Base-by-base conservation (phyloP, 139 green algal species). In the Chlorella vulgaris region DNA sequence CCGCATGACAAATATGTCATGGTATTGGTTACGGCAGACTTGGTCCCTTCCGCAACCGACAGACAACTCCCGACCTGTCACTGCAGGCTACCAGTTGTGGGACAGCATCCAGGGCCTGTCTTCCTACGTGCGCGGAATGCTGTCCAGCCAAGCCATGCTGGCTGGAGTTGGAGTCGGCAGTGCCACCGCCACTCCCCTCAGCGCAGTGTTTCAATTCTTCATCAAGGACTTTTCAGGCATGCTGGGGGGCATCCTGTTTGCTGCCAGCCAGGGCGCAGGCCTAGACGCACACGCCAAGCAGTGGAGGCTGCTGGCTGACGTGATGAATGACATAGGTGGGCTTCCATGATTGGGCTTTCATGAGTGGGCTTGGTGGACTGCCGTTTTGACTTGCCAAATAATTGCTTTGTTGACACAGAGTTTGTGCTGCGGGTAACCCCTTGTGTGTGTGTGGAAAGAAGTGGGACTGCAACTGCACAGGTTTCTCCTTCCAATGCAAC, bases 231-330 rank as follows among this genome's bases (percentile, higher is more conserved):
- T 55, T 55, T 35, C 2, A 74, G 66, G 65, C 65, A 51, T 38
- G 29, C 61, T 6, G 28, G 61, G 4, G 28, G 10, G 63, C 7
- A 18, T 22, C 28, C 47, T 55, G 4, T 96, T 97, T 83, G 91
- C 91, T 0, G 85, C 82, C 35, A 69, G 58, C 8, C 82, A 91
- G 86, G 89, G 89, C 47, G 38, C 53, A 22, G 68, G 36, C 26
- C 62, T 95, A 42, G 89, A 93, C 78, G 78, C 73, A 3, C 88
- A 89, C 39, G 89, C 93, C 38, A 97, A 97, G 87, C 92, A 95
- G 83, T 97, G 93, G 93, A 83, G 93, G 13, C 85, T 97, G 8
- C 92, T 91, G 73, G 93, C 92, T 0, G 92, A 95, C 80, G 71
- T 87, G 26, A 69, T 67, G 7, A 94, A 93, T 74, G 81, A 94